These are phyloP conservation scores for Psilocybe tampanensis DNA, from an alignment of 768 basidiomycete genomes.

Conservation along the genomic window DNA sequence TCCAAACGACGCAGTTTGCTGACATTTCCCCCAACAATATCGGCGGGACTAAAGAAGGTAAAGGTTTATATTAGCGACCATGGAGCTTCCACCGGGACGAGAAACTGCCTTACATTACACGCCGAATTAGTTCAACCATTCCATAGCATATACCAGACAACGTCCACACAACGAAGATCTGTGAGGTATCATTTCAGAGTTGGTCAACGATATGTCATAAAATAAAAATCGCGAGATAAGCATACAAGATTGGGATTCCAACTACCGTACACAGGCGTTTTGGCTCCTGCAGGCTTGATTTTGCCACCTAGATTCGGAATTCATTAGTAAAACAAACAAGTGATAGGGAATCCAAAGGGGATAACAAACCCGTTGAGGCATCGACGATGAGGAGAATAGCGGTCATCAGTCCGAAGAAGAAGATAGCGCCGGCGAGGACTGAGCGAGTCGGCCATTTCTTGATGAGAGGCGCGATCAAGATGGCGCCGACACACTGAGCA, in stretches of 20 bases:
- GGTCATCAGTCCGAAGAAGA: conserved; percentile 31
- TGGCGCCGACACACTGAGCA: conserved; percentile 36
- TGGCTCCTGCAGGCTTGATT: conserved; percentile 24
- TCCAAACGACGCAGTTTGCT: conserved; percentile 35
- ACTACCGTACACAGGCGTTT: conserved; percentile 23
- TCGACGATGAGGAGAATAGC: conserved; percentile 34
- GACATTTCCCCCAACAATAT: conserved; percentile 35
- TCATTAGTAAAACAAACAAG: not conserved
- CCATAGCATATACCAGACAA: conserved; percentile 32
- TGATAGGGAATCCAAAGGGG: no score
- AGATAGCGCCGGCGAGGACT: conserved; percentile 27
- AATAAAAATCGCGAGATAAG: not conserved
- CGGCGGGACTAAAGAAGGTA: conserved; percentile 24
- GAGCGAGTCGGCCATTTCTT: conserved; percentile 33
- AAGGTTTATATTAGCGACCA: not conserved
- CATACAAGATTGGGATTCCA: conserved; percentile 33
- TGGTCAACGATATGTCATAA: no score
- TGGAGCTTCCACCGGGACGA: not conserved
- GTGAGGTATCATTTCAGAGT: not conserved
- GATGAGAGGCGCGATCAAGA: conserved; percentile 34
- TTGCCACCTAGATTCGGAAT: conserved; percentile 22
- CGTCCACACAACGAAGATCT: conserved; percentile 38
- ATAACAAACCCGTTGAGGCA: conserved; percentile 25
- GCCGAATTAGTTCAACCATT: conserved; percentile 38
- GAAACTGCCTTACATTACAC: conserved; percentile 29